Base-by-base conservation (phyloP, 139 green algal genomes). In the Chlamydomonas sp. region DNA sequence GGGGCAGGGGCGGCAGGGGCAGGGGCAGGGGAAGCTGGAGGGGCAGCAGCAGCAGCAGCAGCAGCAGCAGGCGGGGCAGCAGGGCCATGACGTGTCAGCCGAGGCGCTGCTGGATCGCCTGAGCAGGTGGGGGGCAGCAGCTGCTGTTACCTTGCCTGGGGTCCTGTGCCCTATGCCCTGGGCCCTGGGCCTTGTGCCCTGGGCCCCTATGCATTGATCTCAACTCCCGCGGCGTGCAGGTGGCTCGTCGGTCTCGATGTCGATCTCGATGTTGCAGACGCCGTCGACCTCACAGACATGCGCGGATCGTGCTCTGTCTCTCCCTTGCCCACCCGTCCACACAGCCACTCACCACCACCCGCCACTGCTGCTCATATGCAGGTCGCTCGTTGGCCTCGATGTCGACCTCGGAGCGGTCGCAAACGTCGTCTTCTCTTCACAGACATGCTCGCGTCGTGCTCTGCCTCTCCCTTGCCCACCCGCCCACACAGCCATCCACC, bases 121-220 rank as follows among this genome's bases (percentile, higher is more conserved):
- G 54, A 64, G 54, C 54, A 33, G 6, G 34, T 64, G 54, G 54
- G 34, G 8, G 26, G 22, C 8, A 30, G 34, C 54, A 36, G 8
- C 34, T 22, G 26, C 30, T 26, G 26, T 64, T 64, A 26, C 30
- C 54, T 20, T 64, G 54, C 24, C 30, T 20, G 24, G 34, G 54
- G 54, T 64, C 24, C n/a, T n/a, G 22, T 22, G 54, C 54, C 54
- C 34, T 20, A 64, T 64, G 10, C 54, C 34, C 43, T 54, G 43
- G 43, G 13, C 13, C 54, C 16, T 36, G 54, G 22, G 16, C 54
- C 54, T 64, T 64, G 54, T 30, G 6, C 26, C 54, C 30, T 64
- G 30, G 8, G 10, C 30, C 24, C 6, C 54, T 33, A 36, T 64
- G 54, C 26, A 16, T 64, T 57, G 20, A 57, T 57, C 22, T 57